Conservation (phyloP, 768 basidiomycete genomes). For the Termitomyces sp. region DNA sequence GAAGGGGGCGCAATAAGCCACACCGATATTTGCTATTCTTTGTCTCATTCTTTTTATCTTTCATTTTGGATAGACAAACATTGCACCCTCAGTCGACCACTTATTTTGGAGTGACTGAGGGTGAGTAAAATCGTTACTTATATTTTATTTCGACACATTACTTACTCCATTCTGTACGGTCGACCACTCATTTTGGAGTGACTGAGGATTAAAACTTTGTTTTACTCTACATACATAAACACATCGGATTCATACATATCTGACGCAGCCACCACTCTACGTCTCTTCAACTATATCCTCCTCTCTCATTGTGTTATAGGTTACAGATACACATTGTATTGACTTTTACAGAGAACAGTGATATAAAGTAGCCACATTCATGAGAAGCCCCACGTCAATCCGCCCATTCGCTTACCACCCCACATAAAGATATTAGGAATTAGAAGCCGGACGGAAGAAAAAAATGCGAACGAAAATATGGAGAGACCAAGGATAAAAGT, state of each 20-base stretch:
- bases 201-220: no score
- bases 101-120: no score
- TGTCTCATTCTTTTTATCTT: no score
- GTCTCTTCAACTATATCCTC: not conserved
- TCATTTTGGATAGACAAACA: no score
- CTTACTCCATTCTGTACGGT: no score
- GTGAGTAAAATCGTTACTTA: no score
- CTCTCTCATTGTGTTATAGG: not conserved
- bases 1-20: no score
- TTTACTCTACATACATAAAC: no score
- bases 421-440: not conserved
- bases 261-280: not conserved
- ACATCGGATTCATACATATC: not conserved
- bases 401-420: not conserved
- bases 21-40: no score
- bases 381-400: not conserved
- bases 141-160: no score
- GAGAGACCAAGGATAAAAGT: not conserved
- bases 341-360: not conserved
- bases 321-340: constrained; percentile 9
- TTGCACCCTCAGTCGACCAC: no score
- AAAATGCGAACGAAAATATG: not conserved
- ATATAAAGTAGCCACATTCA: not conserved
- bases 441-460: not conserved
- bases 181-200: no score